Conservation (phyloP, 768 basidiomycete genomes). For the Lactarius hengduanensis region DNA sequence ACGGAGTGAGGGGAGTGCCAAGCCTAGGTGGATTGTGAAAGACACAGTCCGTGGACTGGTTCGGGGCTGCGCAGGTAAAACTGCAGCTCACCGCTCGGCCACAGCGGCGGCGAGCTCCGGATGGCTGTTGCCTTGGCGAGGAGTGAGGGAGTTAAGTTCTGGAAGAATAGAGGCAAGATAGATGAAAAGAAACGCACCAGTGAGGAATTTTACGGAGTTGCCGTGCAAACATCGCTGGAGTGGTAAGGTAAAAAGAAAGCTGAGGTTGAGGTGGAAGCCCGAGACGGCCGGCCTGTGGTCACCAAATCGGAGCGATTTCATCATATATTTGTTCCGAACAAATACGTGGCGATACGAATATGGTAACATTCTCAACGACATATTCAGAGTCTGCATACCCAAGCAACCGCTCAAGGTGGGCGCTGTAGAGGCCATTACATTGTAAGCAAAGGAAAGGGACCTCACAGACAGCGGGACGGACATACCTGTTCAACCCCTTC, state of each 20-base stretch:
- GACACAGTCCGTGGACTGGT: slow-evolving; percentile 51
- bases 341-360: slow-evolving; percentile 53
- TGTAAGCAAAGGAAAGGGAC: slow-evolving; percentile 9
- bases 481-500: slow-evolving; percentile 86
- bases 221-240: slow-evolving; percentile 58
- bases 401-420: slow-evolving; percentile 72
- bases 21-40: slow-evolving; percentile 58
- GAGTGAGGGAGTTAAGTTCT: slow-evolving; percentile 28
- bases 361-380: slow-evolving; percentile 93
- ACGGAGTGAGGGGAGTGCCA: slow-evolving; percentile 80
- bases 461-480: not conserved
- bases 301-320: not conserved
- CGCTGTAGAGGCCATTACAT: slow-evolving; percentile 46
- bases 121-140: slow-evolving; percentile 84
- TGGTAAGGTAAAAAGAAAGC: not conserved
- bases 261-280: not conserved
- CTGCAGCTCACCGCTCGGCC: slow-evolving; percentile 89
- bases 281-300: not conserved
- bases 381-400: slow-evolving; percentile 97
- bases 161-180: slow-evolving; percentile 13
- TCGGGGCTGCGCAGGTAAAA: slow-evolving; percentile 34
- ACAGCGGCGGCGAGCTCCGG: slow-evolving; percentile 95
- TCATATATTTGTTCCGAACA: slow-evolving; percentile 28
- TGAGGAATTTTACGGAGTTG: slow-evolving; percentile 73
- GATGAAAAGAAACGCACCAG: slow-evolving; percentile 48